These are phyloP conservation scores for Phellopilus nigrolimitatus DNA, from an alignment of 1,284 basidiomycete species.

Conservation along the genomic window DNA sequence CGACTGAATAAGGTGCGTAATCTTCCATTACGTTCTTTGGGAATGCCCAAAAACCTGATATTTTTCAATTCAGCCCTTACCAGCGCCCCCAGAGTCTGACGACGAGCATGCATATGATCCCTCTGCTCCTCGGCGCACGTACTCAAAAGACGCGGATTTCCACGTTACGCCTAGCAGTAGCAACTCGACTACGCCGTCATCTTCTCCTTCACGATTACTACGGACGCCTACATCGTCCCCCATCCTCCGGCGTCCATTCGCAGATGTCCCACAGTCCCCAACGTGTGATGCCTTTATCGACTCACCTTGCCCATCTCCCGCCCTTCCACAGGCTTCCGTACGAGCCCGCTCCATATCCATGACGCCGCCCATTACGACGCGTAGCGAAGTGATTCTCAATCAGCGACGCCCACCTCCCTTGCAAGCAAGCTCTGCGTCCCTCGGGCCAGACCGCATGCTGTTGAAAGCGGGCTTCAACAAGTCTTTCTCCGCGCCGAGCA, in stretches of 20 bases:
- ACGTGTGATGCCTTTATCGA: slow-evolving; percentile 2
- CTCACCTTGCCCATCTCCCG: background rate
- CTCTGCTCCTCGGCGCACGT: background rate
- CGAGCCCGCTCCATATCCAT: slow-evolving; percentile 8
- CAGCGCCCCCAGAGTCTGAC: slow-evolving; percentile 12
- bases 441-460: slow-evolving; percentile 7
- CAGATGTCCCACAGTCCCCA: slow-evolving; percentile 12
- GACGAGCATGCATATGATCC: slow-evolving; percentile 15
- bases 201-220: background rate
- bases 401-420: slow-evolving; percentile 5
- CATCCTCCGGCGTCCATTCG: slow-evolving; percentile 1
- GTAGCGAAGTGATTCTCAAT: slow-evolving; percentile 2
- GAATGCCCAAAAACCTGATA: background rate
- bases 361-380: background rate
- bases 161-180: slow-evolving; percentile 1
- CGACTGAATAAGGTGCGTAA: slow-evolving; percentile 7
- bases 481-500: slow-evolving; percentile 13
- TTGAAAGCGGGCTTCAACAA: slow-evolving; percentile 14
- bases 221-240: background rate
- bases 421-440: background rate
- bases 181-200: background rate
- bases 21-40: background rate
- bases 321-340: background rate
- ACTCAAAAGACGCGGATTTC: slow-evolving; percentile 1
- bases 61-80: background rate